Base-by-base conservation (phyloP, 352 stramenopile species). In the Lagenidium sp. region DNA sequence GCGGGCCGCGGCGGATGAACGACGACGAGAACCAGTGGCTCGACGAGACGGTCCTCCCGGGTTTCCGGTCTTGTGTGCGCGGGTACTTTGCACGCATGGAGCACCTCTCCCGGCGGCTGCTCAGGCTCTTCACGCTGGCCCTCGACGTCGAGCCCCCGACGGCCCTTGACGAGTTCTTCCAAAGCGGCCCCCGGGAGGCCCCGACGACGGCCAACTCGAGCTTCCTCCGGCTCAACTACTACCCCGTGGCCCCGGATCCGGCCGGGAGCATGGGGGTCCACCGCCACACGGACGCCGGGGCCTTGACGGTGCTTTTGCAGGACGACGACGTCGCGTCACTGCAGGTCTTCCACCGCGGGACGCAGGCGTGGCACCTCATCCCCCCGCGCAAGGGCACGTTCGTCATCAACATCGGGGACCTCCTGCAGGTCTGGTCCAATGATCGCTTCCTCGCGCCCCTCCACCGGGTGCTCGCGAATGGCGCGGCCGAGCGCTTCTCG, bases 201-300 rank as follows among this genome's bases (percentile, higher is more conserved):
- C n/a, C n/a, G n/a, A 32, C 28, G 15, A 32, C 28, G 28, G 41
- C 35, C 24, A 92, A 97, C 58, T 95, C 84, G 18, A 94, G 72
- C 34, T 95, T 95, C 50, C 50, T 97, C 47, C 67, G 92, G 26
- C 57, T 96, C 28, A 98, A 97, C 53, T 82, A 95, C 57, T 98
- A 97, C 59, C 92, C 89, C 2, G 48, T 80, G 3, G 51, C 68
- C 0, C 61, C 63, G 0, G 57, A 79, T 13, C 64, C 65, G 11
- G 58, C 57, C 35, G 67, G 58, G 20, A 58, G 58, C 6, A 78
- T 84, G 68, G 68, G 63, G 15, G 65, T 84, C 8, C 56, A 79
- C 44, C 60, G 73, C 39, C 74, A 87, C 57, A 83, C 74, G 22
- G 74, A 87, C 26, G 51, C 68, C 16, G 68, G 68, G 10, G 71